Evolutionary conservation across 2,329 filamentous ascomycete genomes (phyloP).

Genomic region (Colletotrichum sp.): DNA sequence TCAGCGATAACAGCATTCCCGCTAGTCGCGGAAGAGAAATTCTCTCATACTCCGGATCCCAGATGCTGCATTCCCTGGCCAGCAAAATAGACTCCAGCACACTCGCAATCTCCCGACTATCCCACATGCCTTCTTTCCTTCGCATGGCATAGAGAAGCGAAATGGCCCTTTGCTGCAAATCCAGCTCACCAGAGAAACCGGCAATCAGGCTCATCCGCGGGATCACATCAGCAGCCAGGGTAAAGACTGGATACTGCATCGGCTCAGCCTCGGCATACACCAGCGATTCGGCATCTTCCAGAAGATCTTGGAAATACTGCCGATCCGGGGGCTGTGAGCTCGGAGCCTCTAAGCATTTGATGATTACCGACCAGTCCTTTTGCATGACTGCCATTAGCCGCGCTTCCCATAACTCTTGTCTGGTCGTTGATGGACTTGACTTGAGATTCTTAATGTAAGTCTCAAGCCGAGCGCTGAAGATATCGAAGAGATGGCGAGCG

Average conservation of each 20-base stretch:
- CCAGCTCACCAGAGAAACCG: neutral
- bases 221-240: neutral
- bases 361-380: neutral
- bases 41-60: neutral
- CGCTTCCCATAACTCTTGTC: neutral
- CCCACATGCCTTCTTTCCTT: conserved; percentile 25
- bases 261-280: neutral
- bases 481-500: neutral
- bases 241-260: neutral
- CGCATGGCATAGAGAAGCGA: conserved; percentile 20
- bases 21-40: neutral
- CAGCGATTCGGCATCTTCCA: neutral
- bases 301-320: neutral
- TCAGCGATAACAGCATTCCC: neutral
- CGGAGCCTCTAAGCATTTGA: neutral
- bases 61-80: neutral
- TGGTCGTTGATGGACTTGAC: neutral
- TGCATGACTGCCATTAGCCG: neutral
- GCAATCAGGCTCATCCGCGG: neutral
- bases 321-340: neutral
- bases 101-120: conserved; percentile 24
- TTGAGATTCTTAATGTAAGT: neutral
- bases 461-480: neutral
- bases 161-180: neutral
- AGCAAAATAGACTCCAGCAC: neutral